A percentile compares a stretch with the other conserved stretches of the same genome.
Evolutionary conservation across 306 rosid genomes (phyloP).

Genomic region (Cucurbita ficifolia): DNA sequence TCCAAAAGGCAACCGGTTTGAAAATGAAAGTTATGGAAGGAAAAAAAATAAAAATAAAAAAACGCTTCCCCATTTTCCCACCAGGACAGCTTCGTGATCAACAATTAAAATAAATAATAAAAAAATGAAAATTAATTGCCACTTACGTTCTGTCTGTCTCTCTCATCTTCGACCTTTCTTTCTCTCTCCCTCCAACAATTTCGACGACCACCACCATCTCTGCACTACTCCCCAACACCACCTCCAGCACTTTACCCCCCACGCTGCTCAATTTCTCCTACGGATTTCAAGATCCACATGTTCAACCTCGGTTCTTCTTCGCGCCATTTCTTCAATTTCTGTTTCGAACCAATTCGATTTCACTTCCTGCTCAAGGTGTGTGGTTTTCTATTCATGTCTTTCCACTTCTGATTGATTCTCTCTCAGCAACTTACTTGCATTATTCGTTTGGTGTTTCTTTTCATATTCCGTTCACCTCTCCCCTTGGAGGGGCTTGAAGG

Average conservation of each 20-base stretch:
- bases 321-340: not conserved
- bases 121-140: not conserved
- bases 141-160: not conserved
- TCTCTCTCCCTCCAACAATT: constrained; percentile 16
- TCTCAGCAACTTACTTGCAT: not conserved
- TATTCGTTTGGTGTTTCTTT: not conserved
- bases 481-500: not conserved
- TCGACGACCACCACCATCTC: constrained; percentile 9
- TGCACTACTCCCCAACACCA: constrained; percentile 6
- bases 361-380: not conserved
- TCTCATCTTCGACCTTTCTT: constrained; percentile 8
- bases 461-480: not conserved
- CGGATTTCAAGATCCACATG: not conserved
- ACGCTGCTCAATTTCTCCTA: not conserved
- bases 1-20: not conserved
- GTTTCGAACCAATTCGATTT: not conserved
- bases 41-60: not conserved
- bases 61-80: not conserved
- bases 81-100: not conserved
- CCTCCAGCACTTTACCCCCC: constrained; percentile 13
- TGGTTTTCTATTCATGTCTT: not conserved
- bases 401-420: not conserved
- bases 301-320: not conserved
- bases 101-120: not conserved
- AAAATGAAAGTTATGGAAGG: not conserved